A percentile compares a stretch with the other conserved stretches of the same genome.
Conservation (phyloP, 768 basidiomycete genomes). For the Mycena epipterygia region DNA sequence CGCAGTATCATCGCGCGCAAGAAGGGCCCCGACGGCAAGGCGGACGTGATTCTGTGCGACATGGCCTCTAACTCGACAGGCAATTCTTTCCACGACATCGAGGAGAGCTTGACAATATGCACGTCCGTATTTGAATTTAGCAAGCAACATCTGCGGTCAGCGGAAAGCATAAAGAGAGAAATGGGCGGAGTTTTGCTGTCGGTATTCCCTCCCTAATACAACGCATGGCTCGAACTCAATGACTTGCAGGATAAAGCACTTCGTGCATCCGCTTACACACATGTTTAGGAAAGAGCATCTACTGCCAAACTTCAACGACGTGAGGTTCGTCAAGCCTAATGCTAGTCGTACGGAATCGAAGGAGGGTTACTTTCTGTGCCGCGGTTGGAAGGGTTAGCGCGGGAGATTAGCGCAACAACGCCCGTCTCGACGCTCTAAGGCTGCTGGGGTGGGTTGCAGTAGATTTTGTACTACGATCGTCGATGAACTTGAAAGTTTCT, state of each 20-base stretch:
- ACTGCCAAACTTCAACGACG: conserved; percentile 72
- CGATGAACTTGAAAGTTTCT: not conserved
- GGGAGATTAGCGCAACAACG: not conserved
- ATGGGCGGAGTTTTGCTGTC: conserved; percentile 73
- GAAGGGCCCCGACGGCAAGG: conserved; percentile 55
- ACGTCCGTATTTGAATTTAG: conserved; percentile 81
- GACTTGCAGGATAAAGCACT: conserved; percentile 82
- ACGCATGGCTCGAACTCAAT: conserved; percentile 11
- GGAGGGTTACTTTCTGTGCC: conserved; percentile 91
- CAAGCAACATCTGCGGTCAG: conserved; percentile 62
- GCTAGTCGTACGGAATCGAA: conserved; percentile 83
- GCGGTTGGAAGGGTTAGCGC: conserved; percentile 67
- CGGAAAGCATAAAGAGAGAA: conserved; percentile 55
- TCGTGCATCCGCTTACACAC: conserved; percentile 78
- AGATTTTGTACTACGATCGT: not conserved
- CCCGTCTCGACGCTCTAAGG: too few relatives aligned
- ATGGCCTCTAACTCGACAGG: conserved; percentile 92
- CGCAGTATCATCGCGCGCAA: conserved; percentile 38
- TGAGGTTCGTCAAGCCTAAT: conserved; percentile 84
- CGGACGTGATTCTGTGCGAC: conserved; percentile 89
- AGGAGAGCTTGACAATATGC: conserved; percentile 80
- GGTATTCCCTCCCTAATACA: conserved; percentile 37
- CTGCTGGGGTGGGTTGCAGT: too few relatives aligned
- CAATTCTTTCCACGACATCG: conserved; percentile 72
- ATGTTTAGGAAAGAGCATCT: conserved; percentile 74